Evolutionary conservation across 257 asterid genomes (phyloP).

Genomic region (Solanum ossicruentum): DNA sequence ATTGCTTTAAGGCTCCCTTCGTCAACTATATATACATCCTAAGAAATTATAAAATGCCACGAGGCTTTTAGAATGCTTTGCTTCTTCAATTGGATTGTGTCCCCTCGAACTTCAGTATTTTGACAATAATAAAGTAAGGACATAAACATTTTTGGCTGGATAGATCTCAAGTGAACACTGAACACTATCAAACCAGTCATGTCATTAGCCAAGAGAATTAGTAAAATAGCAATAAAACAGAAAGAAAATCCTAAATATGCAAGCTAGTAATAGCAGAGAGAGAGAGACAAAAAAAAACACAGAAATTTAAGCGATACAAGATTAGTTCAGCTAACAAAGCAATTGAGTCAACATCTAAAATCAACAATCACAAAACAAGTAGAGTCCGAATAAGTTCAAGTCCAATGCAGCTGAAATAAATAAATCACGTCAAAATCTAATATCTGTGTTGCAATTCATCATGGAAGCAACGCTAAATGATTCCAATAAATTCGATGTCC

Average conservation of each 20-base stretch:
- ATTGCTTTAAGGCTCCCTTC: not conserved
- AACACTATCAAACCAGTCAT: not conserved
- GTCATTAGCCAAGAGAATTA: not conserved
- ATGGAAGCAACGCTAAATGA: not conserved
- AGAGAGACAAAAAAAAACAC: not conserved
- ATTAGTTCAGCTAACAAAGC: not conserved
- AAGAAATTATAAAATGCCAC: not conserved
- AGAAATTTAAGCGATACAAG: not conserved
- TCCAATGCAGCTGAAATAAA: not conserved
- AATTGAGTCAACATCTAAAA: not conserved
- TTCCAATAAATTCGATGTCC: not conserved
- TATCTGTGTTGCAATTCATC: not conserved
- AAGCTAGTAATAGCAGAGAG: not conserved
- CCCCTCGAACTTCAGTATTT: not conserved
- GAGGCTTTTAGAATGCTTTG: not conserved
- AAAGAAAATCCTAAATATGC: not conserved
- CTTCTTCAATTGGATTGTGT: not conserved
- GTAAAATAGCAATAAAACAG: not conserved
- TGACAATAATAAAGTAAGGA: not conserved
- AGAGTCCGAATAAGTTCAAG: not conserved
- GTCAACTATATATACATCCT: not conserved
- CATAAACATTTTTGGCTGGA: not conserved
- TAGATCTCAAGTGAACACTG: not conserved
- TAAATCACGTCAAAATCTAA: not conserved
- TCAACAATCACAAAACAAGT: not conserved